Conservation (phyloP, 495 filamentous ascomycete species). For the Podospora comata region DNA sequence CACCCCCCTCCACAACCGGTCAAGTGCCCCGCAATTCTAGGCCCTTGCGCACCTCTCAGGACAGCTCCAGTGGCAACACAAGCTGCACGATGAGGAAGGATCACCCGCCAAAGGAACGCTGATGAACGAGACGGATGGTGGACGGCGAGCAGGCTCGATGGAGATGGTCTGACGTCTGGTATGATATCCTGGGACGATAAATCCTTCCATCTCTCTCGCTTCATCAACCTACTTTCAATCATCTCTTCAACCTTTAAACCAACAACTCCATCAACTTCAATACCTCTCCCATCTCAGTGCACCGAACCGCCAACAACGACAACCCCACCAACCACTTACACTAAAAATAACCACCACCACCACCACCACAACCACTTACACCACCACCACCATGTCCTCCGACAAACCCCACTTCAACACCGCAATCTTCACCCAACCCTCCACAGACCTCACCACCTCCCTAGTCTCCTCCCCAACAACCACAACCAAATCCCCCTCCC, state of each 20-base stretch:
- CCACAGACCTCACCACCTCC: background rate
- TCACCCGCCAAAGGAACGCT: background rate
- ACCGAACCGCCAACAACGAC: background rate
- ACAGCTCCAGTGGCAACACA: constrained; percentile 4
- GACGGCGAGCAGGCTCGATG: background rate
- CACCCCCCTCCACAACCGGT: background rate
- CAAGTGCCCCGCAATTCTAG: background rate
- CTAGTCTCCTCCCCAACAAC: background rate
- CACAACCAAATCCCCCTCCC: background rate
- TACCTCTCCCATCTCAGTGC: background rate
- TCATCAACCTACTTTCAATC: background rate
- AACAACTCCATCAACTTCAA: background rate
- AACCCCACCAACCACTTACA: background rate
- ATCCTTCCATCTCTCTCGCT: background rate
- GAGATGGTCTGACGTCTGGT: background rate
- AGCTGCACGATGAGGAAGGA: constrained; percentile 6
- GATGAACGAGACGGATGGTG: background rate
- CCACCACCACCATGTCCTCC: constrained; percentile 1
- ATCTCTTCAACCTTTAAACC: background rate
- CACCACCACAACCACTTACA: background rate
- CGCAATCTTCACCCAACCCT: background rate
- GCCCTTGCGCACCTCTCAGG: background rate
- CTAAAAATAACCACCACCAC: background rate
- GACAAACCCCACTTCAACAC: background rate
- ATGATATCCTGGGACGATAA: background rate